Evolutionary conservation across 176 grass and related monocot genomes (phyloP).

Genomic region (Eleusine coracana): DNA sequence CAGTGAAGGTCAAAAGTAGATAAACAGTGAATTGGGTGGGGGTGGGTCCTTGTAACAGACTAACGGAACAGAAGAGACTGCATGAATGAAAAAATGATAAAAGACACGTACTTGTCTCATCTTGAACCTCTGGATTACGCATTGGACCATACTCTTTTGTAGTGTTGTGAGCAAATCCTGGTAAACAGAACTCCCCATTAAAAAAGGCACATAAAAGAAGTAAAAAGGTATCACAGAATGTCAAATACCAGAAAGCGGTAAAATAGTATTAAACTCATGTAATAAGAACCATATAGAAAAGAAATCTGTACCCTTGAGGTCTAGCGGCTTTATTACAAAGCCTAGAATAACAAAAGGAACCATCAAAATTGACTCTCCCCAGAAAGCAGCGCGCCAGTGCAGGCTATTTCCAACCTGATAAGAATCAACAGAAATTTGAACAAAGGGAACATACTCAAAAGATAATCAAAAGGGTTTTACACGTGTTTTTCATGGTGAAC

Average conservation of each 20-base stretch:
- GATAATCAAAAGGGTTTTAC: background rate
- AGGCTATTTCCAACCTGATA: slow-evolving; percentile 69
- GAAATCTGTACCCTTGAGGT: slow-evolving; percentile 75
- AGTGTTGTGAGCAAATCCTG: slow-evolving; percentile 51
- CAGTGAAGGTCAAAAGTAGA: background rate
- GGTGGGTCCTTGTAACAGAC: background rate
- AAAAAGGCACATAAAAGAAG: slow-evolving; percentile 7
- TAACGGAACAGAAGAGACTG: slow-evolving; percentile 3
- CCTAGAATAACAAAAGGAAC: slow-evolving; percentile 98
- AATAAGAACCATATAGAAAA: slow-evolving; percentile 28
- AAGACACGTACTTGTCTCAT: slow-evolving; percentile 41
- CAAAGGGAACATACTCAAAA: background rate
- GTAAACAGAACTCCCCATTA: background rate
- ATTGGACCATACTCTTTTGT: slow-evolving; percentile 47
- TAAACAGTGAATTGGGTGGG: background rate
- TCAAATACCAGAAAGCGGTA: background rate
- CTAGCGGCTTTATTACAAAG: slow-evolving; percentile 88
- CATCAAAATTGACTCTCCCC: slow-evolving; percentile 97
- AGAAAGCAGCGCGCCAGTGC: slow-evolving; percentile 97
- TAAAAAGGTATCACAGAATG: slow-evolving; percentile 5
- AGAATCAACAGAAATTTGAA: slow-evolving; percentile 23
- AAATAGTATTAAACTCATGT: background rate
- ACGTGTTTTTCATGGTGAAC: background rate
- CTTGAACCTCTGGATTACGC: slow-evolving; percentile 43
- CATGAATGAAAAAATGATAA: background rate